Evolutionary conservation across 179 eudicot genomes (phyloP).

Genomic region (Camellia oleifera): DNA sequence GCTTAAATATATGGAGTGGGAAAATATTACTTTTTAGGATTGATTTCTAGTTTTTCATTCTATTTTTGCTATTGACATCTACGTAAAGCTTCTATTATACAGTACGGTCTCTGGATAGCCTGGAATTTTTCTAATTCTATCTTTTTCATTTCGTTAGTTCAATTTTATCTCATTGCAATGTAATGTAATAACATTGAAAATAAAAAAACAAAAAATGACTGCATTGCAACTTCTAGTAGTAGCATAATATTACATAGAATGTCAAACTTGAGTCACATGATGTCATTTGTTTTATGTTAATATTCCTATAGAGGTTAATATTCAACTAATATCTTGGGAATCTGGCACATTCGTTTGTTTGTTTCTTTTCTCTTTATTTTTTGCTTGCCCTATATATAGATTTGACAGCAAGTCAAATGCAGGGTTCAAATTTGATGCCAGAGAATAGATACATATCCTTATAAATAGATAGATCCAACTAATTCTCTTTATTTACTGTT

Average conservation of each 20-base stretch:
- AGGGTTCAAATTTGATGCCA: not conserved
- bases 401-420: not conserved
- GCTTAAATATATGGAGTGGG: not conserved
- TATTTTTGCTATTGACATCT: not conserved
- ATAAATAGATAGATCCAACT: not conserved
- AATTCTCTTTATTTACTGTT: conserved; percentile 4
- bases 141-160: not conserved
- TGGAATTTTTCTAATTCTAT: not conserved
- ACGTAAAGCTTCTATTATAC: not conserved
- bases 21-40: not conserved
- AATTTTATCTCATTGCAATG: not conserved
- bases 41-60: not conserved
- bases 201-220: not conserved
- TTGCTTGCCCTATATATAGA: not conserved
- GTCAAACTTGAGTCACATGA: not conserved
- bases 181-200: not conserved
- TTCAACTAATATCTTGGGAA: not conserved
- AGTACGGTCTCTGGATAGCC: not conserved
- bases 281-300: not conserved
- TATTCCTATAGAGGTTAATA: not conserved
- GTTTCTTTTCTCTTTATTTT: too few species aligned
- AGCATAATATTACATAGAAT: not conserved
- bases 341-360: not conserved
- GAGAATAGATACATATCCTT: not conserved
- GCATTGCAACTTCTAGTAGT: not conserved